phyloP scores from a whole-genome alignment of 1,139 yeast species.

The Zygoascus meyerae region DNA sequence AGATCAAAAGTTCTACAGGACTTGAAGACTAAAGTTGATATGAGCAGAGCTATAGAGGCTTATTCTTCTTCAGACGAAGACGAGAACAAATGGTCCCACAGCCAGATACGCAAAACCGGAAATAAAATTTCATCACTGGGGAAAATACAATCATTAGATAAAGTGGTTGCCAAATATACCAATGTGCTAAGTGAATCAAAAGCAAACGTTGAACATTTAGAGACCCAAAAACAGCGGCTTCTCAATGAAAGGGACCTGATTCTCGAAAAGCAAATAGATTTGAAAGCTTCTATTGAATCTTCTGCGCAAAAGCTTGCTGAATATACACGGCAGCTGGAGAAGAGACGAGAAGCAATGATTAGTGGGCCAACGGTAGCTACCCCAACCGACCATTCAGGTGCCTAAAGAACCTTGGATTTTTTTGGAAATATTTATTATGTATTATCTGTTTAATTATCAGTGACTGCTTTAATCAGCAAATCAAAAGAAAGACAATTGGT shows the following conservation, averaged over 20 bases:
- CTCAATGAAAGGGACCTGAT: slow-evolving; percentile 8
- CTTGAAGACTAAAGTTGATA: slow-evolving; percentile 33
- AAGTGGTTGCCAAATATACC: too few species aligned
- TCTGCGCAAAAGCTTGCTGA: slow-evolving; percentile 7
- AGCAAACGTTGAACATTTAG: background rate
- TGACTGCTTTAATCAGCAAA: too few species aligned
- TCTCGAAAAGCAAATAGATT: background rate
- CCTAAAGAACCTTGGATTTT: too few species aligned
- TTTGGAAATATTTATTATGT: too few species aligned
- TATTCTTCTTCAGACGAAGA: slow-evolving; percentile 13
- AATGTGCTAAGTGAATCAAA: background rate
- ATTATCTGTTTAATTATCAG: too few species aligned
- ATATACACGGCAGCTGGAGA: background rate
- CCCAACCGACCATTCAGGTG: too few species aligned
- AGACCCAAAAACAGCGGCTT: background rate
- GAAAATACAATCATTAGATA: too few species aligned
- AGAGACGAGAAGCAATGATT: background rate
- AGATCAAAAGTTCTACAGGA: slow-evolving; percentile 26
- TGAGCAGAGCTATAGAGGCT: slow-evolving; percentile 37
- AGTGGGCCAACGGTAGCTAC: too few species aligned
- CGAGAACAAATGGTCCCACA: background rate
- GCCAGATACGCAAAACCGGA: background rate
- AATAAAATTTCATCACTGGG: background rate
- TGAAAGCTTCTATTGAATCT: slow-evolving; percentile 2
- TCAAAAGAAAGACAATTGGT: too few species aligned